Conservation (phyloP, 2,329 filamentous ascomycete genomes). For the Elsinoe australis region DNA sequence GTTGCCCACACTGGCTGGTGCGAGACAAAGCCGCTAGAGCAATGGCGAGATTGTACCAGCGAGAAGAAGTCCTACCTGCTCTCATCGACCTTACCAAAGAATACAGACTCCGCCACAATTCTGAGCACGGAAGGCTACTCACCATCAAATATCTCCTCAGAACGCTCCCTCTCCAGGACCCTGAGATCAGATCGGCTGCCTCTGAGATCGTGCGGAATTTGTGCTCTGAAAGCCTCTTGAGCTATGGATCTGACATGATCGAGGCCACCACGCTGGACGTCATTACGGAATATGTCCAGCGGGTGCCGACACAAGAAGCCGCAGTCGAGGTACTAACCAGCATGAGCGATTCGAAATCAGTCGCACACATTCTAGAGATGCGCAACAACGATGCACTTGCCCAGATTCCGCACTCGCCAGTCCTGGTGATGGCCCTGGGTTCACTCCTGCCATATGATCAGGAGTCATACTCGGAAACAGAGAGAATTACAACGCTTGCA, state of each 20-base stretch:
- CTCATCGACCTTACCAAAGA: neutral
- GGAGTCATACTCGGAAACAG: too few relatives aligned
- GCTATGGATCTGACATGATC: slow-evolving; percentile 5
- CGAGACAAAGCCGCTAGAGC: slow-evolving; percentile 73
- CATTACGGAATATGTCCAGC: neutral
- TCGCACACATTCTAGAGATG: neutral
- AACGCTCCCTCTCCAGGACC: neutral
- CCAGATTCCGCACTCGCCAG: too few relatives aligned
- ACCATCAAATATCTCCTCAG: slow-evolving; percentile 24
- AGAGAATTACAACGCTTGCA: too few relatives aligned
- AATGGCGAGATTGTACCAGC: slow-evolving; percentile 36
- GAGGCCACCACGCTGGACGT: slow-evolving; percentile 1
- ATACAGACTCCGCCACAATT: slow-evolving; percentile 24
- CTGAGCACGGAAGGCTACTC: slow-evolving; percentile 30
- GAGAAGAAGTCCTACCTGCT: slow-evolving; percentile 11
- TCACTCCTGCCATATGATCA: too few relatives aligned
- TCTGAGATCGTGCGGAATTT: neutral
- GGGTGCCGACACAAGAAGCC: too few relatives aligned
- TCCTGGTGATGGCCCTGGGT: too few relatives aligned
- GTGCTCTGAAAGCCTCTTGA: neutral
- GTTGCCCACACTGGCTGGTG: slow-evolving; percentile 69
- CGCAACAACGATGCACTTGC: too few relatives aligned
- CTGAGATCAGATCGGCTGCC: too few relatives aligned
- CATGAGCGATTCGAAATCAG: neutral
- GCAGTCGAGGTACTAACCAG: neutral